Evolutionary conservation across 345 rosid species (phyloP), one percentile per base, ranked within the genome.

Genomic region (Dipteronia sinensis): DNA sequence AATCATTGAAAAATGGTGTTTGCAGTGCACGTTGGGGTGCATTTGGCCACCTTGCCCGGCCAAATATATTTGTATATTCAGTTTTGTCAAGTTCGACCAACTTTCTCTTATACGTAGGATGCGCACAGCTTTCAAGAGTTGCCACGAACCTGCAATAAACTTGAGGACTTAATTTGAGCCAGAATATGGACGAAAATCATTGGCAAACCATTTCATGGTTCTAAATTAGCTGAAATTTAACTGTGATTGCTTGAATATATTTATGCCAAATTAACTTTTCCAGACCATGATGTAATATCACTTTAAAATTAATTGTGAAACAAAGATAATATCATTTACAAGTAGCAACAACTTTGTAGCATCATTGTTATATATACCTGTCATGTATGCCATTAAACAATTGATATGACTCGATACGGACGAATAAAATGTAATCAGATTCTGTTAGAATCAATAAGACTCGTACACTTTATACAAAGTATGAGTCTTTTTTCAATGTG

Each of bases 1-100:
- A 91, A 67, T 90, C 90, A 68, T 71, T 79, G 59, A 90, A 87
- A 81, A 92, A 92, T 5, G 92, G 91, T 6, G 97, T 94, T 40
- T 78, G 73, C 44, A 94, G 88, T 82, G 82, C 91, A 56, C 98
- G 91, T 0, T 92, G 91, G 0, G 98, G 97, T 22, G 98, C 98
- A 79, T 78, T 78, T 53, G 97, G 98, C 94, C 94, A 94, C 85
- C 97, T 80, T 13, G 94, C 97, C 71, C 98, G 78, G 56, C 98
- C 98, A 67, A 89, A 94, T 15, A 94, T 69, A 78, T 89, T 81
- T 47, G 98, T 92, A 78, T 90, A 86, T 76, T 88, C 92, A 0
- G 98, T 92, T 79, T 89, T 80, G 64, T 89, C 88, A 13, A 84
- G 80, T 72, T 94, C 93, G 38, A 90, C 74, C 86, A 94, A 74